phyloP scores from a whole-genome alignment of 805 yeast genomes.

The Henningerozyma blattae region DNA sequence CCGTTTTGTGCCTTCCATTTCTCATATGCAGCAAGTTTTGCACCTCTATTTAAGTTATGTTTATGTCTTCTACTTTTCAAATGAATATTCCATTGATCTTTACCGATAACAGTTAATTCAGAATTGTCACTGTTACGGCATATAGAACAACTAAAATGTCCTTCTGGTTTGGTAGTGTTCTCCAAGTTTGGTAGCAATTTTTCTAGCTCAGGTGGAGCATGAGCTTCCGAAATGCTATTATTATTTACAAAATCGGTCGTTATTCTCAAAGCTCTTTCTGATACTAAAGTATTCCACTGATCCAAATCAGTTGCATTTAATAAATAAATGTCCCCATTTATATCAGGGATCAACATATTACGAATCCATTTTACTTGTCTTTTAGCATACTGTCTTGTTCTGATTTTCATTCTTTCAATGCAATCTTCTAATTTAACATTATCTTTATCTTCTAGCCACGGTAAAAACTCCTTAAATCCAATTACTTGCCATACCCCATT shows the following conservation, averaged over 20 bases:
- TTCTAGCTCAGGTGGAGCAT: conserved; percentile 30
- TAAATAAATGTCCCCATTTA: conserved; percentile 49
- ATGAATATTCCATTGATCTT: conserved; percentile 59
- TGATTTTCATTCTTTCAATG: conserved; percentile 63
- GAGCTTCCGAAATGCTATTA: conserved; percentile 5
- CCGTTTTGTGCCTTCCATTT: conserved; percentile 26
- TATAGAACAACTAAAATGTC: conserved; percentile 52
- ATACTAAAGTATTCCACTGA: conserved; percentile 49
- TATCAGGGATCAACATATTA: conserved; percentile 52
- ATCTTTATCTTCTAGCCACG: conserved; percentile 37
- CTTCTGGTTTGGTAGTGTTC: conserved; percentile 34
- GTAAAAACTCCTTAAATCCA: conserved; percentile 83
- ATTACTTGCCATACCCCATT: conserved; percentile 89
- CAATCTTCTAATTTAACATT: conserved; percentile 31
- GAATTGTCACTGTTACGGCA: conserved; percentile 49
- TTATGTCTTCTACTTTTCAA: conserved; percentile 56
- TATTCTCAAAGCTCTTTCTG: conserved; percentile 40
- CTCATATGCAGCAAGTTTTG: conserved; percentile 42
- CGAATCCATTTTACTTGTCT: conserved; percentile 86
- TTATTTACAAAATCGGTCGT: conserved; percentile 29
- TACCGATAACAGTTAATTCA: conserved; percentile 59
- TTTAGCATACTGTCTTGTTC: conserved; percentile 80
- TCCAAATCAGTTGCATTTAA: conserved; percentile 67
- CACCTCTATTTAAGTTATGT: conserved; percentile 34
- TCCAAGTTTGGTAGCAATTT: conserved; percentile 9